Evolutionary conservation across 805 yeast species (phyloP).

Genomic region (Candida arabinofermentans): DNA sequence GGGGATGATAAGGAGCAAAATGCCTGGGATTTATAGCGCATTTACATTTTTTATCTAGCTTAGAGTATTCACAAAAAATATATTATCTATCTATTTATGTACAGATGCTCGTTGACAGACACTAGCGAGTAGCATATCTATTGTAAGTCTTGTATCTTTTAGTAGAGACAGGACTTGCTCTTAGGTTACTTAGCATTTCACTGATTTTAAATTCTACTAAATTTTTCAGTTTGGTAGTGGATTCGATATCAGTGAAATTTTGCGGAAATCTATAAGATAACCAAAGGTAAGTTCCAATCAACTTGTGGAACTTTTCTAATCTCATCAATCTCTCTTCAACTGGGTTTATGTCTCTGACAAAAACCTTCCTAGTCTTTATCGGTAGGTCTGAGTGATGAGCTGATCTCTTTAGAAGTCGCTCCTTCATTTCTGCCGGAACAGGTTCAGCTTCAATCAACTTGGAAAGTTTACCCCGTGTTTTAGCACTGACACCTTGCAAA

Average conservation of each 20-base stretch:
- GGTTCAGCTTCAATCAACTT: conserved; percentile 24
- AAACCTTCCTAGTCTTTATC: conserved; percentile 13
- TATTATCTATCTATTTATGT: conserved; percentile 1
- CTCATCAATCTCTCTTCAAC: conserved; percentile 29
- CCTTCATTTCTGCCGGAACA: conserved; percentile 22
- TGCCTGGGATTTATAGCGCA: conserved; percentile 44
- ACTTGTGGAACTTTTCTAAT: conserved; percentile 65
- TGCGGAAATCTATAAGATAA: conserved; percentile 82
- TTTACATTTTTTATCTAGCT: background rate
- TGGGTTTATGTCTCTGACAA: conserved; percentile 20
- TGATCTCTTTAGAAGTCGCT: conserved; percentile 6
- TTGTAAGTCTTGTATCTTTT: background rate
- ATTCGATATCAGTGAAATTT: conserved; percentile 68
- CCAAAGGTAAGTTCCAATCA: conserved; percentile 75
- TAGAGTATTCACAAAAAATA: background rate
- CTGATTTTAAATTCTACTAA: conserved; percentile 62
- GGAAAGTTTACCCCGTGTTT: conserved; percentile 8
- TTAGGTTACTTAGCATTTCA: conserved; percentile 39
- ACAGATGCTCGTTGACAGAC: background rate
- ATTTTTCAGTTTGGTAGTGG: conserved; percentile 66
- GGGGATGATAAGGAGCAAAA: conserved; percentile 34
- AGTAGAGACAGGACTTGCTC: conserved; percentile 13
- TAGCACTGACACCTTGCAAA: conserved; percentile 4
- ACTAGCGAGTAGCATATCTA: background rate
- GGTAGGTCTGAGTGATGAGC: conserved; percentile 10